A percentile compares a stretch with the other conserved stretches of the same genome.
Evolutionary conservation across 2,329 filamentous ascomycete species (phyloP).

Genomic region (Penicillium olsonii): DNA sequence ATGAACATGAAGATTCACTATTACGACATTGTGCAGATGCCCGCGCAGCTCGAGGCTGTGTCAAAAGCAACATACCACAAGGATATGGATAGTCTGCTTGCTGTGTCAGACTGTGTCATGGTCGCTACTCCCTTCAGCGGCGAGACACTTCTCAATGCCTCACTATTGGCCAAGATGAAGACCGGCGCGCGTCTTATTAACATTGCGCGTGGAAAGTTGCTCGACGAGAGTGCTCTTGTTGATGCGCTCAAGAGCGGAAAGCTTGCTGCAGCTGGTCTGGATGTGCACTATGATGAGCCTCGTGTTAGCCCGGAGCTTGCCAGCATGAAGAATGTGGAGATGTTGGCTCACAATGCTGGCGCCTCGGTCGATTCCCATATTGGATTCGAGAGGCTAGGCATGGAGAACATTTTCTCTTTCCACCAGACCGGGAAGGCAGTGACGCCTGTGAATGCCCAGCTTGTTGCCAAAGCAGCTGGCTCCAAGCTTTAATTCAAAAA

Average conservation of each 20-base stretch:
- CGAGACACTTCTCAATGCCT: conserved; percentile 45
- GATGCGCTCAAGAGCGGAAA: conserved; percentile 51
- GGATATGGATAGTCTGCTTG: conserved; percentile 47
- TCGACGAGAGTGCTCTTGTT: conserved; percentile 53
- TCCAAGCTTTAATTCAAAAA: conserved; percentile 17
- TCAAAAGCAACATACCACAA: conserved; percentile 45
- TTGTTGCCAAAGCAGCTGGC: conserved; percentile 34
- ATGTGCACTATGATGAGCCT: conserved; percentile 59
- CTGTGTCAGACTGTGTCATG: conserved; percentile 48
- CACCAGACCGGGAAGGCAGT: conserved; percentile 36
- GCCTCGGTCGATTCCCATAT: conserved; percentile 52
- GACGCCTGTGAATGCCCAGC: conserved; percentile 63
- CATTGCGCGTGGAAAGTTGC: conserved; percentile 52
- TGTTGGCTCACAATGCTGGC: conserved; percentile 52
- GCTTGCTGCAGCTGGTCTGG: conserved; percentile 51
- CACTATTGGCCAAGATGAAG: conserved; percentile 51
- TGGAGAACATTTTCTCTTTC: conserved; percentile 49
- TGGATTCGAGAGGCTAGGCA: conserved; percentile 49
- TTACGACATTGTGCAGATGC: conserved; percentile 50
- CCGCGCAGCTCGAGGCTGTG: conserved; percentile 38
- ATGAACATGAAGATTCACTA: conserved; percentile 69
- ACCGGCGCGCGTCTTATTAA: conserved; percentile 52
- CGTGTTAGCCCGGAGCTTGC: conserved; percentile 49
- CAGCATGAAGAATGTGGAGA: conserved; percentile 43
- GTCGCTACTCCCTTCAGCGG: conserved; percentile 49